Evolutionary conservation across 441 rosid genomes (phyloP).

Genomic region (Gossypium davidsonii): DNA sequence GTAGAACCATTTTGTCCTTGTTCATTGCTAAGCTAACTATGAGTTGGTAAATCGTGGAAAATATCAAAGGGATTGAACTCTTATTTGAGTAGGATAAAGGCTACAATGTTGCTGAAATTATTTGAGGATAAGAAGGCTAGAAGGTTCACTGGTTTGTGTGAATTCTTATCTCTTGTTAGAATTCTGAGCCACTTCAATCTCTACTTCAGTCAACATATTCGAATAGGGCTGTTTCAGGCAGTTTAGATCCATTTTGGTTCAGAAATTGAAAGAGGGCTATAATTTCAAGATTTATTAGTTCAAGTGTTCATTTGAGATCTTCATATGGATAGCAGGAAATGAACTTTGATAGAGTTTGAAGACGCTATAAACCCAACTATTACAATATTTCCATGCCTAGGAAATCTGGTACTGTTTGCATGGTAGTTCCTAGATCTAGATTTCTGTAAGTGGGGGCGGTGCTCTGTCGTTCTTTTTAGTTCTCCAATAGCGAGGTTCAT

Average conservation of each 20-base stretch:
- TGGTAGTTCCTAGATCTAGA: background rate
- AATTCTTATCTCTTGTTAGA: background rate
- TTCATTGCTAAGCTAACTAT: background rate
- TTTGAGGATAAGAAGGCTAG: background rate
- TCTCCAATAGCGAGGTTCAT: background rate
- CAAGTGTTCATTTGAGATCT: background rate
- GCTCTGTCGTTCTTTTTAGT: background rate
- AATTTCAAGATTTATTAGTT: background rate
- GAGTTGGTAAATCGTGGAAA: background rate
- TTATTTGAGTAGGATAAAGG: background rate
- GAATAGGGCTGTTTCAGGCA: background rate
- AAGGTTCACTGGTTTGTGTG: background rate
- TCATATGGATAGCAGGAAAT: background rate
- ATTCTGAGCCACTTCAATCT: background rate
- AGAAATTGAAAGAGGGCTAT: background rate
- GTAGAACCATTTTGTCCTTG: constrained; percentile 1
- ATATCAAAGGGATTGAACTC: background rate
- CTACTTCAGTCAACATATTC: background rate
- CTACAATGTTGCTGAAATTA: background rate
- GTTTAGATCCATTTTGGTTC: background rate
- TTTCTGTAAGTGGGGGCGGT: background rate
- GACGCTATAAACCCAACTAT: background rate
- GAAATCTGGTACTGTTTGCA: background rate
- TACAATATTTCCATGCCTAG: background rate
- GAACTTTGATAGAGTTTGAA: background rate